These are phyloP conservation scores for Fonsecaea multimorphosa DNA, from an alignment of 2,329 filamentous ascomycete species.

Conservation along the genomic window DNA sequence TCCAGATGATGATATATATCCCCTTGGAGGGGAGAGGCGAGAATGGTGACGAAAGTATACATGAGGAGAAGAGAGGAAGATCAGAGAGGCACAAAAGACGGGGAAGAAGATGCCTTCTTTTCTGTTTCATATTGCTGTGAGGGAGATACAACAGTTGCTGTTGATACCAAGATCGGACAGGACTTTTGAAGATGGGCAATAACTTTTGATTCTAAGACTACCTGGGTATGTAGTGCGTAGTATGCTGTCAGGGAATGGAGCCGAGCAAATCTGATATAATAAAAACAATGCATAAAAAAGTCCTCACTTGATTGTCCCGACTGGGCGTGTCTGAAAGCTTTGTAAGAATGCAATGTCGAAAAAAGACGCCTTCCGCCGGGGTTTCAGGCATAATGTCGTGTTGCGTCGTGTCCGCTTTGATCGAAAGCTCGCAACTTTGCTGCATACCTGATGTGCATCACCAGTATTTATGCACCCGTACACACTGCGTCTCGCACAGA, in stretches of 20 bases:
- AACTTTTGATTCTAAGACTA: constrained; percentile 1
- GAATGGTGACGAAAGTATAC: too few species aligned
- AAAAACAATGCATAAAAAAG: neutral
- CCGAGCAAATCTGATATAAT: neutral
- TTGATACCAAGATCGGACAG: neutral
- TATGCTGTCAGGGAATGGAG: neutral
- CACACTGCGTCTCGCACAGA: neutral
- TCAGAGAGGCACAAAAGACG: too few species aligned
- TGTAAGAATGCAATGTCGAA: neutral
- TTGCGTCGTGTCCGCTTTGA: neutral
- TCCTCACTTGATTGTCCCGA: neutral
- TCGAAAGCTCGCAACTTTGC: neutral
- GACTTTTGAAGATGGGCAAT: neutral
- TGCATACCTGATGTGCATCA: neutral
- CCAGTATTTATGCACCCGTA: neutral
- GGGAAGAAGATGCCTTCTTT: too few species aligned
- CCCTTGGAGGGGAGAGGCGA: too few species aligned
- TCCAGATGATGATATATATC: too few species aligned
- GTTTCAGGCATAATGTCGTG: neutral
- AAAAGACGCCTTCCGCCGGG: neutral
- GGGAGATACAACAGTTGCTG: neutral
- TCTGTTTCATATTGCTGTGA: too few species aligned
- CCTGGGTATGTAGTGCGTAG: neutral
- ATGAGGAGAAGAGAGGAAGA: neutral
- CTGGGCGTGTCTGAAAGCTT: neutral